Base-by-base conservation (phyloP, 176 grass and related monocot species). In the Phragmites australis region DNA sequence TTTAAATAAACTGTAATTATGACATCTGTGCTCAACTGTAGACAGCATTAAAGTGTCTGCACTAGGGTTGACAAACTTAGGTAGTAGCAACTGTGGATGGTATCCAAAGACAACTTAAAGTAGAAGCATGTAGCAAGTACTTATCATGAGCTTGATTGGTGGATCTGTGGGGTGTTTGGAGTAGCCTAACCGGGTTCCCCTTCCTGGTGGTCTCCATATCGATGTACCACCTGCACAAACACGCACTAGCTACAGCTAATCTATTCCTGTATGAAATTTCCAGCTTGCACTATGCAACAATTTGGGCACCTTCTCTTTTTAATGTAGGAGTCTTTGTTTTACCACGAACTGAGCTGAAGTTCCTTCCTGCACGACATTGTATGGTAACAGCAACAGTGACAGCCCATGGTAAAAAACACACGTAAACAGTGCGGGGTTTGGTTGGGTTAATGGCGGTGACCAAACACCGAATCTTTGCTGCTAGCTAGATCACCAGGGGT, bases 391-490 rank as follows among this genome's bases (percentile, higher is more conserved):
- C n/a, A n/a, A 42, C 78, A 81, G 21, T 18, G 62, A 9, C 59
- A 26, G 39, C 59, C 21, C 34, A 63, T 27, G 58, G 34, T 55
- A 22, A 43, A 72, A 72, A 37, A 65, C 21, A 27, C 60, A 37
- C 23, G 42, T 10, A 19, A 46, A 68, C 70, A 60, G 70, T 75
- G 50, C 13, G 58, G 21, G 13, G 68, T 19, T 80, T 0, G 37
- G 26, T 14, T 27, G 69, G 42, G 2, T 87, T 81, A 60, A 69
- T 81, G 11, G 70, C 53, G 29, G 76, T 30, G 50, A 81, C 70
- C 77, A 48, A 75, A 81, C 77, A 54, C 50, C 50, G 71, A 81
- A 87, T 86, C 84, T 81, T 81, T 57, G 56, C 49, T 31, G 66
- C 47, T 26, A 27, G 66, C 47, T 26, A 37, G 23, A 45, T 57